phyloP scores from a whole-genome alignment of 768 basidiomycete species.

The Tricholoma flavovirens region DNA sequence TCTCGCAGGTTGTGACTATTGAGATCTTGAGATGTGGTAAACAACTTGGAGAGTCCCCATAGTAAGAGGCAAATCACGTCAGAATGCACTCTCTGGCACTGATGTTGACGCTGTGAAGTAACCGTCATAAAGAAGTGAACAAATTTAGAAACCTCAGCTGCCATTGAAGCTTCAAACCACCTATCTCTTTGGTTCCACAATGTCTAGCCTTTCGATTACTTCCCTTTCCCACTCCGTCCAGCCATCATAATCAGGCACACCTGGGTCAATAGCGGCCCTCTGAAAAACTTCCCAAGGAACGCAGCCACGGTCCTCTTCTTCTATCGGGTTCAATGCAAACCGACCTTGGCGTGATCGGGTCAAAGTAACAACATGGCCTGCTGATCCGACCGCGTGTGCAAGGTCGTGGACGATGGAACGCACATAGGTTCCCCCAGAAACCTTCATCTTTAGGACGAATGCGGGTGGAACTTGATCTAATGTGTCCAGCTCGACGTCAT shows the following conservation, averaged over 20 bases:
- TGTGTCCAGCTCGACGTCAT: slow-evolving; percentile 29
- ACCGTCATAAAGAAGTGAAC: not conserved
- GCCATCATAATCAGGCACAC: slow-evolving; percentile 60
- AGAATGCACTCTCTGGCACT: not conserved
- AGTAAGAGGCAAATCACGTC: not conserved
- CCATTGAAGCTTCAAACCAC: not conserved
- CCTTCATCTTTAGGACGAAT: slow-evolving; percentile 87
- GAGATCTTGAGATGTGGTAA: no score
- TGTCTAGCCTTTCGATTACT: slow-evolving; percentile 61
- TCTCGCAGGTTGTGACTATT: no score
- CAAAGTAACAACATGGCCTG: slow-evolving; percentile 90
- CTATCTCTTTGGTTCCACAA: slow-evolving; percentile 35
- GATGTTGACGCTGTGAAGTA: not conserved
- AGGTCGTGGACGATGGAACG: slow-evolving; percentile 94
- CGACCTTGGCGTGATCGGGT: slow-evolving; percentile 86
- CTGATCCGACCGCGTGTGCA: slow-evolving; percentile 74
- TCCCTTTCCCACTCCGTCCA: slow-evolving; percentile 79
- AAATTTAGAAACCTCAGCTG: not conserved
- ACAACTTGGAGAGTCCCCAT: no score
- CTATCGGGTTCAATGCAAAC: slow-evolving; percentile 49
- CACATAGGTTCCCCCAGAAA: slow-evolving; percentile 96
- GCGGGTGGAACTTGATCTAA: slow-evolving; percentile 52
- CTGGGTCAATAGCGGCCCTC: slow-evolving; percentile 46
- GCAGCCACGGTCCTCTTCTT: slow-evolving; percentile 53
- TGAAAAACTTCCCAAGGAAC: slow-evolving; percentile 73